Base-by-base conservation (phyloP, 352 stramenopile genomes). In the Phytopythium ostracodes region DNA sequence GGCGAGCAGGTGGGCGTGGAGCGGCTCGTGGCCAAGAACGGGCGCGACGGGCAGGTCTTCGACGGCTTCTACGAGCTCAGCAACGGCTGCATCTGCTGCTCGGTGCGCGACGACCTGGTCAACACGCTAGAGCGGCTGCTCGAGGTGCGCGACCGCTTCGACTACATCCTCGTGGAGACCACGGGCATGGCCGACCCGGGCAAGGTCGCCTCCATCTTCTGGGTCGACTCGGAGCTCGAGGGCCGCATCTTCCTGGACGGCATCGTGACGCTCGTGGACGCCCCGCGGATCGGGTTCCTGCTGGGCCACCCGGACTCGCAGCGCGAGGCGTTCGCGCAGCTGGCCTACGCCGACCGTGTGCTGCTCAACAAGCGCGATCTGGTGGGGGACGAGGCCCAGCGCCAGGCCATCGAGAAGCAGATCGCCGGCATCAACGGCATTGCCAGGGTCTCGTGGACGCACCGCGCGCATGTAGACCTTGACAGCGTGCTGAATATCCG, bases 41-140 rank as follows among this genome's bases (percentile, higher is more conserved):
- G 80, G 4, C 64, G 67, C 4, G 76, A 84, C 36, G 84, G 81
- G 2, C 51, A 87, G 18, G 77, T 89, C 12, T 81, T 93, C 52
- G 82, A 90, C 47, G 80, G 94, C 51, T 94, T 99, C 59, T 97
- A 98, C 60, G 86, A 99, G 54, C 92, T 98, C 71, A 95, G 84
- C 65, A 99, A 99, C 62, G 97, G 97, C 29, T 99, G 97, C 71
- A 94, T 99, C 55, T 99, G 97, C 72, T 99, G 97, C 78, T 98
- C 96, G 1, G 95, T 99, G 59, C 84, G 96, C 25, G 89, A 90
- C 38, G 96, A 99, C 67, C 68, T 94, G 49, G 74, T 94, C 31
- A 87, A 90, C 62, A 94, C 84, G 40, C 73, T 94, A 25, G 84
- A 94, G 66, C 77, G 77, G 29, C 69, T 99, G 31, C 78, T 98